Evolutionary conservation across 2,329 filamentous ascomycete species (phyloP), one percentile per base, ranked within the genome.

Genomic region (Fonsecaea nubica): DNA sequence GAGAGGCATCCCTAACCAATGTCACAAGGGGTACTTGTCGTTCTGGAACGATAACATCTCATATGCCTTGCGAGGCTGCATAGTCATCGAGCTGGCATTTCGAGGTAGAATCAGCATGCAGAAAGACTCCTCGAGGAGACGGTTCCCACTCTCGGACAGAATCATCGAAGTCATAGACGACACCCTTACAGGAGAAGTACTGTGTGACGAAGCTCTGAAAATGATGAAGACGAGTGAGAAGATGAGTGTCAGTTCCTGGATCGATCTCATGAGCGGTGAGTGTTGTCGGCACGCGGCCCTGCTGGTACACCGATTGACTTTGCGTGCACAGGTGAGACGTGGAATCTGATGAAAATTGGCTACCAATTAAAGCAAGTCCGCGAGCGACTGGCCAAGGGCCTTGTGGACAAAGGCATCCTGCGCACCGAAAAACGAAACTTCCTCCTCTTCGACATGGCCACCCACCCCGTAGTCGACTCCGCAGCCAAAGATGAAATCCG

Each of bases 31-130:
- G 72, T 98, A 99, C 78, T 89, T 99, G 70, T 98, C 94, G 35
- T 99, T 99, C 82, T 99, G 95, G 95, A 99, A 99, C 82, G 95
- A 99, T 82, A 99, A 99, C 82, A 99, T 99, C 76, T 97, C 93
- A 67, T 99, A 99, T 79, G 95, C 95, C 72, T 86, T 99, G 69
- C 90, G 95, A 78, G 95, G 95, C 77, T 99, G 95, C 82, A 99
- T 99, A 78, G 95, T 99, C 73, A 92, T 98, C 80, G 95, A 99
- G 81, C 84, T 99, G 75, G 95, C 95, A 70, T 96, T 99, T 81
- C 87, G 95, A 71, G 95, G 95, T 76, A 91, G 95, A 74, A 91
- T 99, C 80, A 94, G 91, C 86, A 99, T 99, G 95, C 92, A 98
- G 80, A 97, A 96, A 80, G 95, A 98, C 81, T 90, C 93, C 58